Conservation (phyloP, 202 grass and related monocot genomes). For the Schoenoplectus triqueter region DNA sequence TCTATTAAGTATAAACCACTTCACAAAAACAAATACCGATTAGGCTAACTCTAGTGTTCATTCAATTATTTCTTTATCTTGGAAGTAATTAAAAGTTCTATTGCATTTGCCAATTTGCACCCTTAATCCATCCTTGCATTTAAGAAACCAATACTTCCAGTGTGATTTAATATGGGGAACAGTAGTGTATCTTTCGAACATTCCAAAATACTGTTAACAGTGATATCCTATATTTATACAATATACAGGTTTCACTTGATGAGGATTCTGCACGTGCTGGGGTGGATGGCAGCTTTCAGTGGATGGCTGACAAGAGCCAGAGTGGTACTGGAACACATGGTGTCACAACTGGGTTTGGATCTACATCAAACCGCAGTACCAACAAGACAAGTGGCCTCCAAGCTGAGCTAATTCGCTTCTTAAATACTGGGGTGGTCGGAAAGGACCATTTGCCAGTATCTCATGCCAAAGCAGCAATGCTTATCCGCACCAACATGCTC, state of each 20-base stretch:
- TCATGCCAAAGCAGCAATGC: constrained; percentile 41
- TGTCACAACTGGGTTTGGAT: constrained; percentile 41
- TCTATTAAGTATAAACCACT: not conserved
- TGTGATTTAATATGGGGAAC: too few relatives aligned
- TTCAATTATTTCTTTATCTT: not conserved
- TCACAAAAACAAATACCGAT: not conserved
- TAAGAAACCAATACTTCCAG: not conserved
- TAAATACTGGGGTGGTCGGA: constrained; percentile 40
- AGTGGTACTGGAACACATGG: constrained; percentile 38
- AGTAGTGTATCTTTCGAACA: too few relatives aligned
- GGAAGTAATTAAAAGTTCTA: not conserved
- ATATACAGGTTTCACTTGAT: constrained; percentile 18
- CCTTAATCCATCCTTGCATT: not conserved
- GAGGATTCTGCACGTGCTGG: constrained; percentile 17
- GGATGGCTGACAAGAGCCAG: constrained; percentile 31
- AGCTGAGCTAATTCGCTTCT: constrained; percentile 43
- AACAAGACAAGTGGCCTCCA: constrained; percentile 38
- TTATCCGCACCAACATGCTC: constrained; percentile 39
- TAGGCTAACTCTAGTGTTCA: too few relatives aligned
- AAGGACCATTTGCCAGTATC: constrained; percentile 27
- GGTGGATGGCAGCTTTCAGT: constrained; percentile 27
- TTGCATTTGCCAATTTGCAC: not conserved
- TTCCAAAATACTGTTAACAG: too few relatives aligned
- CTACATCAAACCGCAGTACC: constrained; percentile 39
- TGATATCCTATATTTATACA: not conserved